Conservation (phyloP, 305 asterid species). For the Striga hermonthica region DNA sequence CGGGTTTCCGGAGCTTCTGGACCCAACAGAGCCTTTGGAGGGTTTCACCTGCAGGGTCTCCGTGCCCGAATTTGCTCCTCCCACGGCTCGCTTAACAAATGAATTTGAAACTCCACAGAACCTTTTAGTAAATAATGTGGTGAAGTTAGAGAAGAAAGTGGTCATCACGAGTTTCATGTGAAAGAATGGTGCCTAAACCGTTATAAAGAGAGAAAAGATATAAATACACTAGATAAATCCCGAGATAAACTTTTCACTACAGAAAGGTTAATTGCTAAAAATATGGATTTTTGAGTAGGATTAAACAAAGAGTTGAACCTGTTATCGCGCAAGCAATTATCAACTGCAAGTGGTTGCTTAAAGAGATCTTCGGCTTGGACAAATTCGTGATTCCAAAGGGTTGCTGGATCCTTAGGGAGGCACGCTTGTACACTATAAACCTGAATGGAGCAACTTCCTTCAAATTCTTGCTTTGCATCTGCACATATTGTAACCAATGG, state of each 20-base stretch:
- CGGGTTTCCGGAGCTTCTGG: slow-evolving; percentile 40
- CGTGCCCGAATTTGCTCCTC: slow-evolving; percentile 39
- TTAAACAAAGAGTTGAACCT: slow-evolving; percentile 42
- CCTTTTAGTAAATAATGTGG: slow-evolving; percentile 37
- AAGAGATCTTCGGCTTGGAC: slow-evolving; percentile 83
- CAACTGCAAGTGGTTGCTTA: slow-evolving; percentile 54
- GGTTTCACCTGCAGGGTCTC: slow-evolving; percentile 42
- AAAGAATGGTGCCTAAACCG: background rate
- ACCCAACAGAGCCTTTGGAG: slow-evolving; percentile 42
- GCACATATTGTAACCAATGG: slow-evolving; percentile 33
- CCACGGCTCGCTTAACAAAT: slow-evolving; percentile 55
- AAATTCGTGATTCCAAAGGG: slow-evolving; percentile 89
- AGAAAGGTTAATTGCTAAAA: slow-evolving; percentile 14
- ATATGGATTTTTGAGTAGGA: slow-evolving; percentile 8
- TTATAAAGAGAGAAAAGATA: background rate
- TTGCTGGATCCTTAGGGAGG: slow-evolving; percentile 89
- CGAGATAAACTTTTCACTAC: slow-evolving; percentile 5
- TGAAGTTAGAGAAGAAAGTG: slow-evolving; percentile 15
- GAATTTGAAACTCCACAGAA: slow-evolving; percentile 82
- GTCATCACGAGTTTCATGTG: background rate
- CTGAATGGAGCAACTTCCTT: slow-evolving; percentile 66
- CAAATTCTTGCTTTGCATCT: slow-evolving; percentile 77
- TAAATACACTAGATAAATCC: no score
- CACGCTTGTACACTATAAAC: slow-evolving; percentile 86
- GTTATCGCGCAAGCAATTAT: slow-evolving; percentile 77